phyloP scores from a whole-genome alignment of 495 filamentous ascomycete species.

The Emericellopsis terricola region DNA sequence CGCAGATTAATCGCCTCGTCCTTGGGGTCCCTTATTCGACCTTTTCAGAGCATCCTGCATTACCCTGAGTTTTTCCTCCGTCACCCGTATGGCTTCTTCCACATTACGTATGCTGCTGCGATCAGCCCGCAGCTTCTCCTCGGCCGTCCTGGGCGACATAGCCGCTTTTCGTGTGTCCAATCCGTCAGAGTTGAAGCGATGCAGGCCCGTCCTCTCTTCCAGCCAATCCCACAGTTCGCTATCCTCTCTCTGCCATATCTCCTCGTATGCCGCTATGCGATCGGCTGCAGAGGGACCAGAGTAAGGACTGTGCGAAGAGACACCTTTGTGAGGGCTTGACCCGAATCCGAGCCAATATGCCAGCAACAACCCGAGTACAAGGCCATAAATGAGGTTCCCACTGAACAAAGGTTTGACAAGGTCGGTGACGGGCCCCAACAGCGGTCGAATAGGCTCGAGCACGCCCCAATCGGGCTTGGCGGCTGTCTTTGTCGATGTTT shows the following conservation, averaged over 20 bases:
- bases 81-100: constrained; percentile 66
- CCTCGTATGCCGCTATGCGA: constrained; percentile 70
- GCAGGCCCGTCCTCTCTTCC: constrained; percentile 68
- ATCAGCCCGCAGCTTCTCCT: constrained; percentile 43
- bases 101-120: constrained; percentile 68
- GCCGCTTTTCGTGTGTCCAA: constrained; percentile 16
- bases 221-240: constrained; percentile 92
- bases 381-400: constrained; percentile 45
- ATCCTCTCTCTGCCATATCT: constrained; percentile 84
- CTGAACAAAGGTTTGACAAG: constrained; percentile 53
- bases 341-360: constrained; percentile 37
- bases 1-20: too few species aligned
- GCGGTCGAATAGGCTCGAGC: constrained; percentile 54
- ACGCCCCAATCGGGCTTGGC: constrained; percentile 50
- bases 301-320: constrained; percentile 14
- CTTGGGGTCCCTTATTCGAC: neutral
- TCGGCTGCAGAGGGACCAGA: constrained; percentile 28
- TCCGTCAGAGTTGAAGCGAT: constrained; percentile 34
- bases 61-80: constrained; percentile 60
- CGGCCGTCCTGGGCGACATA: constrained; percentile 26
- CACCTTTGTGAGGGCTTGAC: constrained; percentile 15
- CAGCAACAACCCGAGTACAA: constrained; percentile 39
- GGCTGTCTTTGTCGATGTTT: constrained; percentile 19
- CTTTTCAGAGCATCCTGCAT: constrained; percentile 54
- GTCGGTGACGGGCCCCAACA: constrained; percentile 53